Base-by-base conservation (phyloP, 352 stramenopile genomes). In the Phytophthora palmivora region DNA sequence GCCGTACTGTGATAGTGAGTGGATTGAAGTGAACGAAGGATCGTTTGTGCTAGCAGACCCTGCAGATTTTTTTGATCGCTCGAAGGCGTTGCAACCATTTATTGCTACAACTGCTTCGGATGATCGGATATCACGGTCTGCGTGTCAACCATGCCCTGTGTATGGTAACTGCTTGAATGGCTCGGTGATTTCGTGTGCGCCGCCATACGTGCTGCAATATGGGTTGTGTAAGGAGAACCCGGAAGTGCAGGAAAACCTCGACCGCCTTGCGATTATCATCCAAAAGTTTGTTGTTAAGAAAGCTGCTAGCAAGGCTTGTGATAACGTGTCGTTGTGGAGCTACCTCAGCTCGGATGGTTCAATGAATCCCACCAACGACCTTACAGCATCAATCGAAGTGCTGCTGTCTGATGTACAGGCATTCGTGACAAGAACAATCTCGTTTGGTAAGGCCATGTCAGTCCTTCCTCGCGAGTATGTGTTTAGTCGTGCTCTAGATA, bases 141-240 rank as follows among this genome's bases (percentile, higher is more conserved):
- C 34, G 2, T 92, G 82, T 30, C 82, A 78, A n/a, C 66, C 66
- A 14, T 92, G 82, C 36, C 82, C 82, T 0, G 33, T 89, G 45
- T 89, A 82, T 60, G 82, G 76, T 4, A 82, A 82, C 30, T 92
- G 82, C 46, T 58, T 76, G 1, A 74, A 82, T 49, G 80, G 82
- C 9, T 55, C 67, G 4, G 50, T 89, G 2, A 67, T 79, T 14
- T 77, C 73, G 4, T 92, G 82, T 14, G 36, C 78, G 21, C 45
- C 67, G 2, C 75, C 82, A 6, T 85, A 87, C 26, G 70, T 85
- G 24, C 60, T 87, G 9, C 70, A 75, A 7, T 61, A 77, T 37
- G 72, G 73, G 24, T 18, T 77, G n/a, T 92, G 82, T 33, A 70
- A 80, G 38, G 80, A 92, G 36, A 77, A 73, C 7, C 71, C 74